These are phyloP conservation scores for Termitomyces sp. DNA, from an alignment of 1,284 basidiomycete genomes.

Conservation along the genomic window DNA sequence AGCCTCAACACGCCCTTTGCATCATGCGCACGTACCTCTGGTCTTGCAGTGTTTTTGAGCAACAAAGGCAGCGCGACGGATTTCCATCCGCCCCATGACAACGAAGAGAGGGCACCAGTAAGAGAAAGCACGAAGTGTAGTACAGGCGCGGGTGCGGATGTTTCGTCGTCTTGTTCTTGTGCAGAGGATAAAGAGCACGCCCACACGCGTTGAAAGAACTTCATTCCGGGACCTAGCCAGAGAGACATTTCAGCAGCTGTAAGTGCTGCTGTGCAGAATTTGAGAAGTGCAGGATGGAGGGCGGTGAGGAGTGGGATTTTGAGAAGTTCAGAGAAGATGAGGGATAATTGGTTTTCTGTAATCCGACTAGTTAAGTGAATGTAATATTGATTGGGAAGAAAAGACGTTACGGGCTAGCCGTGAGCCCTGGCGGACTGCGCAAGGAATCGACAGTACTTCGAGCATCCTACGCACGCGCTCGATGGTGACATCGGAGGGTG, in stretches of 20 bases:
- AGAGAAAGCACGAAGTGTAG: slow-evolving; percentile 47
- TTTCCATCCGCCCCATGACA: slow-evolving; percentile 73
- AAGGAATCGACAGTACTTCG: slow-evolving; percentile 45
- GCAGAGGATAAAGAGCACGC: not conserved
- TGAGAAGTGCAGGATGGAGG: slow-evolving; percentile 41
- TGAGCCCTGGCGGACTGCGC: slow-evolving; percentile 61
- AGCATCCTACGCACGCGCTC: slow-evolving; percentile 36
- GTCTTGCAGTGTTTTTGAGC: slow-evolving; percentile 38
- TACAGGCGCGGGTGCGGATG: not conserved
- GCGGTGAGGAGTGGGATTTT: slow-evolving; percentile 34
- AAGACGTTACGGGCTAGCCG: slow-evolving; percentile 47
- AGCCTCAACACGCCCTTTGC: slow-evolving; percentile 41
- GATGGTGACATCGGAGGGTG: slow-evolving; percentile 7
- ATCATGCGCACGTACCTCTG: slow-evolving; percentile 36
- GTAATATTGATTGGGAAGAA: not conserved
- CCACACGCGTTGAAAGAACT: slow-evolving; percentile 52
- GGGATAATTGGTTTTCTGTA: slow-evolving; percentile 44
- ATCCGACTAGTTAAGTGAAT: not conserved
- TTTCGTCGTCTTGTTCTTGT: not conserved
- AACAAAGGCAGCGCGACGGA: slow-evolving; percentile 54
- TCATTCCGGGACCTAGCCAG: slow-evolving; percentile 57
- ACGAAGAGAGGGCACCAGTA: slow-evolving; percentile 52
- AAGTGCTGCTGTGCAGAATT: slow-evolving; percentile 46
- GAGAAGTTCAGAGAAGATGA: slow-evolving; percentile 39
- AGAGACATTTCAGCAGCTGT: slow-evolving; percentile 59